A percentile compares a stretch with the other conserved stretches of the same genome.
These are phyloP conservation scores for Letharia lupina DNA, from an alignment of 495 filamentous ascomycete species.

Conservation along the genomic window DNA sequence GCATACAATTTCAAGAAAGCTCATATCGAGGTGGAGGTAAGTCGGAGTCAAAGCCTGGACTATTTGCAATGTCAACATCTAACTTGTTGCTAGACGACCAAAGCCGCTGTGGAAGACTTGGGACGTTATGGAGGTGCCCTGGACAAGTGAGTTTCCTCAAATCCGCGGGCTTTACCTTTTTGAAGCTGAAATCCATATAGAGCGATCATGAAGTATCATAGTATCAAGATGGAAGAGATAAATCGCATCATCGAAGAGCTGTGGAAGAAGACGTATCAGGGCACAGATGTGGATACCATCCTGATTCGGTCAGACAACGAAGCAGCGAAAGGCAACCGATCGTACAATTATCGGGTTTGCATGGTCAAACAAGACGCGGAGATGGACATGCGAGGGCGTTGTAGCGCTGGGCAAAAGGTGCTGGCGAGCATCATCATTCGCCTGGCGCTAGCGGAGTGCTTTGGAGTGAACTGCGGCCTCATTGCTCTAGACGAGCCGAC, in stretches of 20 bases:
- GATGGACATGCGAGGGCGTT: conserved; percentile 99
- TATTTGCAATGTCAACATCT: background rate
- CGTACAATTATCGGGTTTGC: conserved; percentile 94
- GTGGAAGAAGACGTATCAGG: conserved; percentile 94
- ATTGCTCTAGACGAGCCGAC: conserved; percentile 98
- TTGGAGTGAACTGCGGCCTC: conserved; percentile 90
- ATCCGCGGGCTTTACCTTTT: background rate
- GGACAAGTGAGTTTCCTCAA: conserved; percentile 49
- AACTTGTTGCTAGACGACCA: conserved; percentile 51
- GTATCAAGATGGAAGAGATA: conserved; percentile 96
- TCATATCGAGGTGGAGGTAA: conserved; percentile 73
- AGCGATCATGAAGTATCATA: conserved; percentile 94
- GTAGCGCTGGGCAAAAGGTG: conserved; percentile 93
- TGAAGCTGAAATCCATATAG: conserved; percentile 22
- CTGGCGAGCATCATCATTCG: conserved; percentile 97
- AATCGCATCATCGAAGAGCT: conserved; percentile 91
- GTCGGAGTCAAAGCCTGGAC: background rate
- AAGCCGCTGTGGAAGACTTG: conserved; percentile 85
- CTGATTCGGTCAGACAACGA: conserved; percentile 87
- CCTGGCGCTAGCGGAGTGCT: conserved; percentile 90
- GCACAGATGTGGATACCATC: conserved; percentile 95
- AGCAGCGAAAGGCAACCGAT: conserved; percentile 61
- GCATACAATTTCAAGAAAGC: conserved; percentile 75
- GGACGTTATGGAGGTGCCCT: conserved; percentile 70
- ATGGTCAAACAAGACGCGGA: conserved; percentile 97